Evolutionary conservation across 257 asterid genomes (phyloP).

Genomic region (Nicotiana obtusifolia): DNA sequence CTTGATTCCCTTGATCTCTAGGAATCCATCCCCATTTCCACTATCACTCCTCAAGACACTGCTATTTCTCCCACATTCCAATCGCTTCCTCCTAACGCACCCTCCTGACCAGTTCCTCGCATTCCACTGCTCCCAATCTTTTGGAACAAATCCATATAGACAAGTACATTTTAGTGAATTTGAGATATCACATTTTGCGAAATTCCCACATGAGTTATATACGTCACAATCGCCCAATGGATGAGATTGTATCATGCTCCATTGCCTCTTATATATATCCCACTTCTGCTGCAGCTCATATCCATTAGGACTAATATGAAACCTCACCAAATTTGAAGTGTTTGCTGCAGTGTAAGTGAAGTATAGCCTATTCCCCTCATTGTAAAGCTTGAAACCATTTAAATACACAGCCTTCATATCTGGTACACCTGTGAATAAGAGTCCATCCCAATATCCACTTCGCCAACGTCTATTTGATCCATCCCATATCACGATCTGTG

Average conservation of each 20-base stretch:
- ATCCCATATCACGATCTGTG: slow-evolving; percentile 74
- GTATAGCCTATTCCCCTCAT: slow-evolving; percentile 17
- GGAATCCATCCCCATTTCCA: slow-evolving; percentile 37
- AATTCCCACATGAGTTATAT: slow-evolving; percentile 60
- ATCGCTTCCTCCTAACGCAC: slow-evolving; percentile 38
- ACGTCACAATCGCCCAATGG: slow-evolving; percentile 44
- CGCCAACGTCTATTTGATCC: slow-evolving; percentile 58
- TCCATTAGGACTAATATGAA: slow-evolving; percentile 43
- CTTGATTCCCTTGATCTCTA: slow-evolving; percentile 32
- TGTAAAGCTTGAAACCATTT: slow-evolving; percentile 43
- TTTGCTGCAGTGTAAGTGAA: slow-evolving; percentile 35
- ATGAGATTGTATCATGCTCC: slow-evolving; percentile 40
- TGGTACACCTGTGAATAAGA: slow-evolving; percentile 43
- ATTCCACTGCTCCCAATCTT: slow-evolving; percentile 38
- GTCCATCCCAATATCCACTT: slow-evolving; percentile 65
- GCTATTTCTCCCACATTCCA: slow-evolving; percentile 30
- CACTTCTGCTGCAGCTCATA: slow-evolving; percentile 40
- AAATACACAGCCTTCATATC: slow-evolving; percentile 24
- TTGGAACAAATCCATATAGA: slow-evolving; percentile 46
- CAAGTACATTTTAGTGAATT: slow-evolving; percentile 37
- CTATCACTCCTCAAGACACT: neutral
- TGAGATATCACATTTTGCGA: slow-evolving; percentile 37
- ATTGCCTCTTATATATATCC: slow-evolving; percentile 20
- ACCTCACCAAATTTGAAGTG: slow-evolving; percentile 29
- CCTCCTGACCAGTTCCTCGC: slow-evolving; percentile 57